Evolutionary conservation across 805 yeast genomes (phyloP), one percentile per base, ranked within the genome.

Genomic region (Cyberlindnera misumaiensis): DNA sequence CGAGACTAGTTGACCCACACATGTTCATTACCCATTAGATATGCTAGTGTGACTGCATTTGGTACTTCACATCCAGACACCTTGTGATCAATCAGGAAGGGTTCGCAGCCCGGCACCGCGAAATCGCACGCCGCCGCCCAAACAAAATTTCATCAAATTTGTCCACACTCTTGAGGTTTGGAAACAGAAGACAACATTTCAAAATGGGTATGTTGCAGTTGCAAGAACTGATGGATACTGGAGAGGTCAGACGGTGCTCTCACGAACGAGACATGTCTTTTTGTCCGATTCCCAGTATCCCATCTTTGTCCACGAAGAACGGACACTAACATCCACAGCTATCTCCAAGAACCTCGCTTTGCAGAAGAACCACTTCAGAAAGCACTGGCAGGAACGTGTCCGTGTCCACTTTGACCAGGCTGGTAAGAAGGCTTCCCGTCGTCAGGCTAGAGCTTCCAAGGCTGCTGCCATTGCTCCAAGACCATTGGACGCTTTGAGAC

Each of bases 361-460:
- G 77, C 84, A 86, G 81, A 87, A 86, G 83, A 90, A 90, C 83
- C 98, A 93, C 80, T 90, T 90, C 95, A 84, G 97, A 81, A 90
- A 90, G 86, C 90, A 90, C 95, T 93, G 98, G 98, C 97, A 93
- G 78, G 95, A 87, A 75, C 86, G 97, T 68, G 99, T 93, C 80
- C 86, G 79, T 72, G 96, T 87, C 64, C 98, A 94, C 88, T 84
- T 93, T 69, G 97, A 93, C 90, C 98, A 93, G 80, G 96, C 98
- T 67, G 98, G 98, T 72, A 88, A 90, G 83, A 93, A 93, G 83
- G 88, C 75, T 65, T 81, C 95, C 55, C 88, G 98, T 83, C 84
- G 98, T 77, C 76, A 74, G 57, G 83, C 96, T 57, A 87, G 98
- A 76, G 83, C 85, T 67, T 63, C 82, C 62, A 89, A 84, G 78